Conservation (phyloP, 1,284 basidiomycete genomes). For the Ceratobasidium papillatum region DNA sequence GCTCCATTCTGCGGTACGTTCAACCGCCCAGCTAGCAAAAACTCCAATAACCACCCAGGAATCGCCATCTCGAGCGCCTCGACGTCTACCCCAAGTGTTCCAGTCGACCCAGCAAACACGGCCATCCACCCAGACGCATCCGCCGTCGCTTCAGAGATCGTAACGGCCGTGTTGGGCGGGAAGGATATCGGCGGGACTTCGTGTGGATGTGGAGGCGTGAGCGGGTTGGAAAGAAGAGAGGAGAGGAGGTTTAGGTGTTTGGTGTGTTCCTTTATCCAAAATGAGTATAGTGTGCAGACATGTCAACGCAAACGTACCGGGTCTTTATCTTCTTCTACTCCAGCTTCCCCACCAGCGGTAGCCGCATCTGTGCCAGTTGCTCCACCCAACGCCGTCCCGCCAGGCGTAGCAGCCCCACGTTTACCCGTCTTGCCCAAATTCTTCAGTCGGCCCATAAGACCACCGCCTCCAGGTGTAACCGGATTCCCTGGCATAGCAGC, state of each 20-base stretch:
- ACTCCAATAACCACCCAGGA: slow-evolving; percentile 91
- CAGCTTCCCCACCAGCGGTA: slow-evolving; percentile 48
- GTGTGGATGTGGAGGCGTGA: slow-evolving; percentile 72
- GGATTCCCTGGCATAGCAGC: background rate
- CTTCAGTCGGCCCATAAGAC: slow-evolving; percentile 81
- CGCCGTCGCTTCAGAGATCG: slow-evolving; percentile 84
- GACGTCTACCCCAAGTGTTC: slow-evolving; percentile 70
- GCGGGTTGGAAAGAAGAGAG: slow-evolving; percentile 71
- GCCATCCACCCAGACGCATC: slow-evolving; percentile 77
- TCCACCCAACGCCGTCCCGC: slow-evolving; percentile 51
- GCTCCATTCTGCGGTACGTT: slow-evolving; percentile 67
- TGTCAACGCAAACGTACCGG: background rate
- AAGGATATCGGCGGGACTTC: slow-evolving; percentile 79
- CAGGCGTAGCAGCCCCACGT: slow-evolving; percentile 58
- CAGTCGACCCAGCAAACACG: slow-evolving; percentile 78
- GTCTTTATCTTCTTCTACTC: slow-evolving; percentile 44
- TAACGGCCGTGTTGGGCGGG: slow-evolving; percentile 70
- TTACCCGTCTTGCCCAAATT: slow-evolving; percentile 70
- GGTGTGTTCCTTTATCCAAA: slow-evolving; percentile 34
- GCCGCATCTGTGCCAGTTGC: slow-evolving; percentile 44
- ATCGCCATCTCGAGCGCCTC: slow-evolving; percentile 76
- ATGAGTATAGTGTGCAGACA: background rate
- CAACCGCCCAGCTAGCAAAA: slow-evolving; percentile 63
- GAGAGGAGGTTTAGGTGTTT: slow-evolving; percentile 32
- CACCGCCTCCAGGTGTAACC: slow-evolving; percentile 62